A percentile compares a stretch with the other conserved stretches of the same genome.
phyloP scores from a whole-genome alignment of 83 land plant genomes.

The Picea abies region DNA sequence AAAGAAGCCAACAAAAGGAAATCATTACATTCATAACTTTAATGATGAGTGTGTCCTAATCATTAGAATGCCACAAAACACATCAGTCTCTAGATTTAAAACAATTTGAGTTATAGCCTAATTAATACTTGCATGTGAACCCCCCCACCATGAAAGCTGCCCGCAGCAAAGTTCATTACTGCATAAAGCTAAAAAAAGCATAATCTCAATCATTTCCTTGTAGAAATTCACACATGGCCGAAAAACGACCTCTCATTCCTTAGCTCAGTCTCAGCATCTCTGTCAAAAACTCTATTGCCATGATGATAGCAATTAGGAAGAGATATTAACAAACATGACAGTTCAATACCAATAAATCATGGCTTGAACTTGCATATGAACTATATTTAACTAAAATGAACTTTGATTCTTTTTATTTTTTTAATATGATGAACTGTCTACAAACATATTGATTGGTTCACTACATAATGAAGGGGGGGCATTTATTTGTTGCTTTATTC shows the following conservation, averaged over 20 bases:
- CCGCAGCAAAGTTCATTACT: background rate
- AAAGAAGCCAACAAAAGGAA: background rate
- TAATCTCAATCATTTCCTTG: background rate
- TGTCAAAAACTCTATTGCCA: background rate
- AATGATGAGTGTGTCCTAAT: background rate
- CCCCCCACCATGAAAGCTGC: background rate
- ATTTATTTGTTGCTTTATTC: too few species aligned
- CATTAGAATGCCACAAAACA: background rate
- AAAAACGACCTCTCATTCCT: background rate
- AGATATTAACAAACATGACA: background rate
- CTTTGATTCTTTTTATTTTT: too few species aligned
- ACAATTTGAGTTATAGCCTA: background rate
- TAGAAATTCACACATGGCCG: background rate
- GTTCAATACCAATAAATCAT: background rate
- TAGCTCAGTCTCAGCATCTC: background rate
- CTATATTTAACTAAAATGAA: background rate
- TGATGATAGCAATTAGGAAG: background rate
- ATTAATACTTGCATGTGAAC: background rate
- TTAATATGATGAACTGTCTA: too few species aligned
- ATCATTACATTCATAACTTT: background rate
- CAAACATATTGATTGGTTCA: too few species aligned
- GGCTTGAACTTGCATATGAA: background rate
- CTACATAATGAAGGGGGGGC: too few species aligned
- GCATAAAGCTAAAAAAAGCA: background rate
- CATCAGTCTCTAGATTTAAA: background rate